A percentile compares a stretch with the other conserved stretches of the same genome.
Evolutionary conservation across 345 rosid genomes (phyloP).

Genomic region (Citrus sinensis): DNA sequence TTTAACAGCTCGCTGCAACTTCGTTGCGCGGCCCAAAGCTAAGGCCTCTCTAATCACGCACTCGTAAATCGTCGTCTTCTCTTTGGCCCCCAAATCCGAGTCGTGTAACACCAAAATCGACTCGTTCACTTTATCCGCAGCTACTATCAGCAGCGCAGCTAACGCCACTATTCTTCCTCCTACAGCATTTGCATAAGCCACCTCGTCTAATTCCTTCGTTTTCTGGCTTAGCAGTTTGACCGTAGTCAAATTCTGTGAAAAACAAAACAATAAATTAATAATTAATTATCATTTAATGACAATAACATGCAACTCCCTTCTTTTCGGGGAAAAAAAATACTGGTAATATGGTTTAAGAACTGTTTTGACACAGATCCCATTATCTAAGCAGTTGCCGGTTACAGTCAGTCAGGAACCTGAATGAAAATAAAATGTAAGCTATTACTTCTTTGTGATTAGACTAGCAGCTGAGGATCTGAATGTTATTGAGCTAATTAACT

Average conservation of each 20-base stretch:
- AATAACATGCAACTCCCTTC: neutral
- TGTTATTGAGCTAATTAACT: neutral
- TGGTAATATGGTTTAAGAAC: no score
- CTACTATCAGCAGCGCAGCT: slow-evolving; percentile 53
- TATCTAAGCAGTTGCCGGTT: neutral
- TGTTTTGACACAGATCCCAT: neutral
- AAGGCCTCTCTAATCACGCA: slow-evolving; percentile 55
- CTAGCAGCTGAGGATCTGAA: neutral
- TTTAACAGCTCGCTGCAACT: slow-evolving; percentile 21
- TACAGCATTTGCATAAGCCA: slow-evolving; percentile 50
- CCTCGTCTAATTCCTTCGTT: slow-evolving; percentile 47
- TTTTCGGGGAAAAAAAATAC: neutral
- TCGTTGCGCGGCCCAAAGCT: slow-evolving; percentile 24
- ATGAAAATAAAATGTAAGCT: neutral
- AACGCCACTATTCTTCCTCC: slow-evolving; percentile 52
- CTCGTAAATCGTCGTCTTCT: slow-evolving; percentile 57
- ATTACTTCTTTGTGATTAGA: neutral
- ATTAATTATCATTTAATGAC: neutral
- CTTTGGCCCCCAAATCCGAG: slow-evolving; percentile 34
- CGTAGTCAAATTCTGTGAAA: slow-evolving; percentile 46
- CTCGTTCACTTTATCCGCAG: slow-evolving; percentile 48
- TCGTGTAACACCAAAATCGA: slow-evolving; percentile 33
- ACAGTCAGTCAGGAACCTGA: neutral
- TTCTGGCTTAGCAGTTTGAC: slow-evolving; percentile 56
- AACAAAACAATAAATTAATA: neutral